Evolutionary conservation across 1,284 basidiomycete species (phyloP).

Genomic region (Moesziomyces parantarcticus): DNA sequence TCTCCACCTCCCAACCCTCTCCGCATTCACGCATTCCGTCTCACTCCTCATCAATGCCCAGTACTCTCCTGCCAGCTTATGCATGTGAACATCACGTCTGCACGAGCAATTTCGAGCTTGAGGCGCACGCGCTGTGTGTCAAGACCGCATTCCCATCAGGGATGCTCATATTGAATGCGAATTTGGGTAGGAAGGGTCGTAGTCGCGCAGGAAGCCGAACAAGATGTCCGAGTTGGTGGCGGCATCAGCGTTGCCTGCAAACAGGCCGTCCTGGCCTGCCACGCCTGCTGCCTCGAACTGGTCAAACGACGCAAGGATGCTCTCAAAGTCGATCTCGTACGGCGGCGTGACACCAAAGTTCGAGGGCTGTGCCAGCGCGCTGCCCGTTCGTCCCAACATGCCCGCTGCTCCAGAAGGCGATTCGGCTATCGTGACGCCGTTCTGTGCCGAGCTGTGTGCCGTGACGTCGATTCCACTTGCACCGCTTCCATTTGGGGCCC

Average conservation of each 20-base stretch:
- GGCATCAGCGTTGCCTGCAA: conserved; percentile 1
- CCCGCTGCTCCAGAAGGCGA: neutral
- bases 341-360: conserved; percentile 9
- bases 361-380: neutral
- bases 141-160: too few relatives aligned
- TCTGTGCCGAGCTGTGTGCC: too few relatives aligned
- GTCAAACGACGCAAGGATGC: conserved; percentile 26
- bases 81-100: too few relatives aligned
- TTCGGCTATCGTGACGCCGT: neutral
- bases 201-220: conserved; percentile 25
- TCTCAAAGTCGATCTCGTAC: conserved; percentile 31
- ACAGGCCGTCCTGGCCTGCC: neutral
- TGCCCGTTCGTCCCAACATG: too few relatives aligned
- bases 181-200: conserved; percentile 5
- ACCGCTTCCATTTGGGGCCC: neutral
- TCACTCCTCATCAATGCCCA: too few relatives aligned
- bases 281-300: conserved; percentile 14
- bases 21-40: too few relatives aligned
- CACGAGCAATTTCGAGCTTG: too few relatives aligned
- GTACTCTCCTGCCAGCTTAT: too few relatives aligned
- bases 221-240: conserved; percentile 25
- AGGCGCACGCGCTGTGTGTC: too few relatives aligned
- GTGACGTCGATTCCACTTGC: too few relatives aligned
- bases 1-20: too few relatives aligned
- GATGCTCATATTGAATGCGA: too few relatives aligned